These are phyloP conservation scores for Cadophora malorum DNA, from an alignment of 2,329 filamentous ascomycete species.

Conservation along the genomic window DNA sequence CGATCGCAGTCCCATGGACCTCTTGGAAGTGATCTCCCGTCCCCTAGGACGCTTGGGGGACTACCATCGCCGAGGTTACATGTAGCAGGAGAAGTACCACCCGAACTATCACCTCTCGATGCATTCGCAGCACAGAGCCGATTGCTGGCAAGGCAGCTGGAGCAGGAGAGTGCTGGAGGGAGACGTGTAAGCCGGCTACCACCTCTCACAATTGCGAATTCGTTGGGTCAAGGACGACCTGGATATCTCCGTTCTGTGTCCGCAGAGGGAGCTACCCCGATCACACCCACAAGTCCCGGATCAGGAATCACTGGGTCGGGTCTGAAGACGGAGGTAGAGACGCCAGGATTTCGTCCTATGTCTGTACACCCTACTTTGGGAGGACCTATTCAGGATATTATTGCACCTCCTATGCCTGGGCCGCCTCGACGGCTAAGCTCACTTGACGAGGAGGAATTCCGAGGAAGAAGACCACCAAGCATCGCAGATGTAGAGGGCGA, in stretches of 20 bases:
- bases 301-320: constrained; percentile 46
- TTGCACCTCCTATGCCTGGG: constrained; percentile 19
- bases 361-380: constrained; percentile 81
- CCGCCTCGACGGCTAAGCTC: constrained; percentile 25
- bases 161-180: constrained; percentile 76
- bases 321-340: constrained; percentile 61
- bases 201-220: constrained; percentile 81
- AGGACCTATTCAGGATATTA: constrained; percentile 29
- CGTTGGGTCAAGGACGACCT: constrained; percentile 77
- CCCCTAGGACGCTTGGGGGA: constrained; percentile 35
- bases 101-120: constrained; percentile 91
- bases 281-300: constrained; percentile 43
- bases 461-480: constrained; percentile 36
- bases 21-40: constrained; percentile 34
- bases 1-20: constrained; percentile 43
- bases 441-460: constrained; percentile 38
- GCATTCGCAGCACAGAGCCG: constrained; percentile 93
- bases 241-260: constrained; percentile 82
- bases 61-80: constrained; percentile 72
- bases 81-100: constrained; percentile 81
- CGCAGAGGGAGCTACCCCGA: constrained; percentile 55
- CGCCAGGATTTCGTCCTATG: constrained; percentile 62
- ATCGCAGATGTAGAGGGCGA: constrained; percentile 25
- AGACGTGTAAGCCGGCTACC: constrained; percentile 85
- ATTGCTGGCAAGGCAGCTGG: constrained; percentile 83